Percentiles rank a stretch among this genome's conserved stretches.
Evolutionary conservation across 768 basidiomycete species (phyloP).

Genomic region (Trametes maxima): DNA sequence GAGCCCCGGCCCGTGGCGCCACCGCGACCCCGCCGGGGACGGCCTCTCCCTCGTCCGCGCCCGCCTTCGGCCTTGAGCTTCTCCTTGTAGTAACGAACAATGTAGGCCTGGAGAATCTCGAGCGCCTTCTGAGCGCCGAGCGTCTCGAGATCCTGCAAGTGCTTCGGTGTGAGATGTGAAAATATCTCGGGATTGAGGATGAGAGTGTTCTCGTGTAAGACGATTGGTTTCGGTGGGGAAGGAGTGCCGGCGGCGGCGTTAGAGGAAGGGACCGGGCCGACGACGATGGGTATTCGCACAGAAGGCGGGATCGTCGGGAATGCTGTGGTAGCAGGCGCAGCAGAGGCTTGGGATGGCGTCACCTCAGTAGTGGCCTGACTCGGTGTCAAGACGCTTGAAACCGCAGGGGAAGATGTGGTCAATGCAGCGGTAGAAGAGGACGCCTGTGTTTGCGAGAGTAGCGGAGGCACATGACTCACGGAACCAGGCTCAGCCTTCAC

Average conservation of each 20-base stretch:
- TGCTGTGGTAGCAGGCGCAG: slow-evolving; percentile 26
- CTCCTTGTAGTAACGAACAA: slow-evolving; percentile 85
- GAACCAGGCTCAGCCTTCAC: slow-evolving; percentile 30
- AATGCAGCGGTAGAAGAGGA: slow-evolving; percentile 6
- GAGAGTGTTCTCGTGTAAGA: slow-evolving; percentile 81
- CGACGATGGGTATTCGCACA: slow-evolving; percentile 75
- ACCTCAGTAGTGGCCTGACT: slow-evolving; percentile 1
- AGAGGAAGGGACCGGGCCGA: slow-evolving; percentile 70
- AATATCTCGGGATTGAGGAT: slow-evolving; percentile 88
- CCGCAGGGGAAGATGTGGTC: slow-evolving; percentile 10
- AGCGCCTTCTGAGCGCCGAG: slow-evolving; percentile 84
- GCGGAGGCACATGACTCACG: slow-evolving; percentile 13
- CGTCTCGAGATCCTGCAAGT: slow-evolving; percentile 73
- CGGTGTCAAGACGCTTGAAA: slow-evolving; percentile 6
- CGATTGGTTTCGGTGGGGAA: slow-evolving; percentile 57
- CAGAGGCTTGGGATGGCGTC: slow-evolving; percentile 18
- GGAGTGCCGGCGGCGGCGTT: slow-evolving; percentile 39
- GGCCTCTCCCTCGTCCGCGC: slow-evolving; percentile 34
- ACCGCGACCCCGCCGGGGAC: slow-evolving; percentile 47
- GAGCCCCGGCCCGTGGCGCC: slow-evolving; percentile 34
- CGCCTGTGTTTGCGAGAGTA: slow-evolving; percentile 14
- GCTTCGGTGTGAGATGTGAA: slow-evolving; percentile 70
- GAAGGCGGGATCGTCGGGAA: slow-evolving; percentile 37
- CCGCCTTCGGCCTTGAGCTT: slow-evolving; percentile 49
- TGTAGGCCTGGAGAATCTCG: slow-evolving; percentile 79